Evolutionary conservation across 805 yeast species (phyloP).

Genomic region (Alloascoidea hylecoeti): DNA sequence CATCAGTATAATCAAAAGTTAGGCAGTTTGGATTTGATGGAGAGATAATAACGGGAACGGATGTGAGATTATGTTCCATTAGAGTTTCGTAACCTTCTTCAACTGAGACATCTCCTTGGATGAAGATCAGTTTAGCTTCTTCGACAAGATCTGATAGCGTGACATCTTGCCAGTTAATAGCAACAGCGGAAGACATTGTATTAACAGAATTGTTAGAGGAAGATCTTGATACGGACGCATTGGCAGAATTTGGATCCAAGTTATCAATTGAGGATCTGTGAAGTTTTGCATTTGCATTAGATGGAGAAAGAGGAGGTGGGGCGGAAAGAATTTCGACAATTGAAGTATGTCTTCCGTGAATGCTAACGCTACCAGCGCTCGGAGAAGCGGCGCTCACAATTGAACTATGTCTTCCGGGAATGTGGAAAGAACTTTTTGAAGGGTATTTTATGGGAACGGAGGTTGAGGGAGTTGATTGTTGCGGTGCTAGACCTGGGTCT

Average conservation of each 20-base stretch:
- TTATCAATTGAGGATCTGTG: no score
- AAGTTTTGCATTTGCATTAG: no score
- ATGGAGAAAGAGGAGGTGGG: not conserved
- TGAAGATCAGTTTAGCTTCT: conserved; percentile 58
- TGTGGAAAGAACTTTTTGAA: no score
- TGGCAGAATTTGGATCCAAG: not conserved
- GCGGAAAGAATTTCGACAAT: not conserved
- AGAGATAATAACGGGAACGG: conserved; percentile 62
- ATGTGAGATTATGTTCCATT: conserved; percentile 59
- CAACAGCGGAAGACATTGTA: no score
- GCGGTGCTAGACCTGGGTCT: no score
- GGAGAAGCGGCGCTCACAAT: no score
- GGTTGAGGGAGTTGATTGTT: no score
- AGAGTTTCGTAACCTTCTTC: conserved; percentile 82
- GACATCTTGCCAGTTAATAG: conserved; percentile 73
- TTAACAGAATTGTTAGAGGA: not conserved
- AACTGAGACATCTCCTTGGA: conserved; percentile 55
- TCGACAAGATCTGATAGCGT: conserved; percentile 64
- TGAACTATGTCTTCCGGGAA: no score
- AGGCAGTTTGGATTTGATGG: conserved; percentile 19
- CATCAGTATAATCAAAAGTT: conserved; percentile 88
- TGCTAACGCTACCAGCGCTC: no score
- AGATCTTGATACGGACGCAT: no score
- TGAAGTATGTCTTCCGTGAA: no score
- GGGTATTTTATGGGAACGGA: no score